Percentiles rank a stretch among this genome's conserved stretches.
These are phyloP conservation scores for Euphorbia peplus DNA, from an alignment of 345 rosid genomes.

Conservation along the genomic window DNA sequence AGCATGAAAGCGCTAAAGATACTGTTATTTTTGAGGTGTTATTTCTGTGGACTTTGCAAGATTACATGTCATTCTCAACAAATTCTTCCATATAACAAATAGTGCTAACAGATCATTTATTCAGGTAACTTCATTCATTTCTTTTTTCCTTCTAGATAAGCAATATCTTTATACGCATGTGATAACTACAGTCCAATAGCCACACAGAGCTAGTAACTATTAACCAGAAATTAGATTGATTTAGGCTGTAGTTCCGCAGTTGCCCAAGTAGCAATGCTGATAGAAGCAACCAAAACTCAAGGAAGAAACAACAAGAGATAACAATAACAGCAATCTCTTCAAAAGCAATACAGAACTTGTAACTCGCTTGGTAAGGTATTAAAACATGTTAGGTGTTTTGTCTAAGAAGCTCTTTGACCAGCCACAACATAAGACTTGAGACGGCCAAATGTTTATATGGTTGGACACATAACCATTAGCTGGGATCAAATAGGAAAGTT, in stretches of 20 bases:
- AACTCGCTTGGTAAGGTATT: not conserved
- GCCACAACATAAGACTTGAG: not conserved
- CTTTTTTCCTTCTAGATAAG: not conserved
- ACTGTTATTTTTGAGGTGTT: not conserved
- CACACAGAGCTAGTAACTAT: not conserved
- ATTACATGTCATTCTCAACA: not conserved
- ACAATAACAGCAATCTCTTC: not conserved
- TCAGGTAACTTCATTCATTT: not conserved
- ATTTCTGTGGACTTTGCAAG: not conserved
- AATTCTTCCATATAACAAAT: not conserved
- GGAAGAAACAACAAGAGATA: not conserved
- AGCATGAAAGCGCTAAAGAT: not conserved
- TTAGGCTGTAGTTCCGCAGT: not conserved
- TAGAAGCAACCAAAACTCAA: not conserved
- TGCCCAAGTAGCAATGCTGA: not conserved
- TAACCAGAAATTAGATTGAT: not conserved
- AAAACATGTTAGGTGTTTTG: not conserved
- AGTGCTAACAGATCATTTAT: no score
- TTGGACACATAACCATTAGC: not conserved
- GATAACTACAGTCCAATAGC: not conserved
- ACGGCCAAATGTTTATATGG: not conserved
- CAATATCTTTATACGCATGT: not conserved
- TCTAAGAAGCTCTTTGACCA: not conserved
- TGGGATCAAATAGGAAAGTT: not conserved
- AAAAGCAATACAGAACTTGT: not conserved